Conservation (phyloP, 1,284 basidiomycete genomes). For the Malassezia sympodialis region DNA sequence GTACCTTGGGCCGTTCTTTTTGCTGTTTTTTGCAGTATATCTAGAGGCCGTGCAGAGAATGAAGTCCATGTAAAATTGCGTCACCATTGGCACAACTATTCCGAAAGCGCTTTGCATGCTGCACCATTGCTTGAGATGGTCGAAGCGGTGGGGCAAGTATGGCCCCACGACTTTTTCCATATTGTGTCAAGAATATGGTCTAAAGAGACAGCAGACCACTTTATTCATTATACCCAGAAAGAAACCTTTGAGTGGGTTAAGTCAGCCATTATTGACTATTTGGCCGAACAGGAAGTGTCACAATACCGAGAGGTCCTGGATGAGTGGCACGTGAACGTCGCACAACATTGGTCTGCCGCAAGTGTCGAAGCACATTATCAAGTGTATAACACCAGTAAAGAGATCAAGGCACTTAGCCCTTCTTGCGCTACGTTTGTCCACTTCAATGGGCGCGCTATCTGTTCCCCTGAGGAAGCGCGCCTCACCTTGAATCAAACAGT, state of each 20-base stretch:
- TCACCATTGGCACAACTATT: constrained; percentile 9
- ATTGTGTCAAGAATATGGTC: constrained; percentile 17
- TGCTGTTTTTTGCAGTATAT: neutral
- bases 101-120: constrained; percentile 31
- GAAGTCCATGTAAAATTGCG: constrained; percentile 8
- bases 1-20: neutral
- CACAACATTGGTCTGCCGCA: constrained; percentile 30
- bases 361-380: constrained; percentile 38
- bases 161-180: constrained; percentile 25
- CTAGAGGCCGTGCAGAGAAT: neutral
- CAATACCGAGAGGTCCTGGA: constrained; percentile 11
- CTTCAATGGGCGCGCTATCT: constrained; percentile 22
- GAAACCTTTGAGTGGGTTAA: neutral
- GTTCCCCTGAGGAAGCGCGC: constrained; percentile 22
- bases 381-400: constrained; percentile 21
- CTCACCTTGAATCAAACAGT: neutral
- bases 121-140: constrained; percentile 69
- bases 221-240: neutral
- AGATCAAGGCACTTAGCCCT: constrained; percentile 11
- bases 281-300: neutral
- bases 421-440: constrained; percentile 33
- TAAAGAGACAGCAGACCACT: constrained; percentile 50
- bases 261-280: neutral
- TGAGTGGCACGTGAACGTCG: constrained; percentile 27
- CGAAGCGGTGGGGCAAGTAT: constrained; percentile 53